These are phyloP conservation scores for Saitozyma podzolica DNA, from an alignment of 768 basidiomycete species.

Conservation along the genomic window DNA sequence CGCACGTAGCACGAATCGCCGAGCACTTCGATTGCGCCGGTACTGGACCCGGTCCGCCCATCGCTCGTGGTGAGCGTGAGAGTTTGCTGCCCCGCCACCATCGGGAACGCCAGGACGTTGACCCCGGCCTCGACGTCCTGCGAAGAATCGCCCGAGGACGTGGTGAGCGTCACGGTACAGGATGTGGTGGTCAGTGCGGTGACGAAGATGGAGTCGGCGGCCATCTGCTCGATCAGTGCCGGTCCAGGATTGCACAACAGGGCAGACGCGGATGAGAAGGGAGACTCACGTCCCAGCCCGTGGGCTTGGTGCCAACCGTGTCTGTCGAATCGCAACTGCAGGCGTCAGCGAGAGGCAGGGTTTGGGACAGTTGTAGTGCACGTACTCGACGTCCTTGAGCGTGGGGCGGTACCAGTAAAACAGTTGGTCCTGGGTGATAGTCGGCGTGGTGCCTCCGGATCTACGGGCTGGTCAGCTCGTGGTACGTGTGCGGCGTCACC, in stretches of 20 bases:
- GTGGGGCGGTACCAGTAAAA: no score
- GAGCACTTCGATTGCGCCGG: no score
- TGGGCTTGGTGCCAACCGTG: background rate
- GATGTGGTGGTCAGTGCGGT: conserved; percentile 4
- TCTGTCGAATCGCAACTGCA: no score
- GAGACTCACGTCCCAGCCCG: background rate
- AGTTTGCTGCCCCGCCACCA: background rate
- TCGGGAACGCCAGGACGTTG: conserved; percentile 5
- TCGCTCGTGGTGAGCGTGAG: background rate
- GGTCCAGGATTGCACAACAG: background rate
- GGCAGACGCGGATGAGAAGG: background rate
- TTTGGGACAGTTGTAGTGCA: no score
- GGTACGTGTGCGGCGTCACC: no score
- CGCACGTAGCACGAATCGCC: no score
- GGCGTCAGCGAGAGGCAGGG: no score
- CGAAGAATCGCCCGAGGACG: background rate
- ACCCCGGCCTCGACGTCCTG: background rate
- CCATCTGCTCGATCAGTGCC: background rate
- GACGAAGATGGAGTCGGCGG: conserved; percentile 6
- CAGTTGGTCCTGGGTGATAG: background rate
- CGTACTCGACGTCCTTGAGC: no score
- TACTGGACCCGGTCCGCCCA: no score
- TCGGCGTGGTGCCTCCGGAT: background rate
- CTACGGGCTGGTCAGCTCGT: background rate
- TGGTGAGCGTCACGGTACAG: background rate